Evolutionary conservation across 345 rosid genomes (phyloP).

Genomic region (Kandelia obovata): DNA sequence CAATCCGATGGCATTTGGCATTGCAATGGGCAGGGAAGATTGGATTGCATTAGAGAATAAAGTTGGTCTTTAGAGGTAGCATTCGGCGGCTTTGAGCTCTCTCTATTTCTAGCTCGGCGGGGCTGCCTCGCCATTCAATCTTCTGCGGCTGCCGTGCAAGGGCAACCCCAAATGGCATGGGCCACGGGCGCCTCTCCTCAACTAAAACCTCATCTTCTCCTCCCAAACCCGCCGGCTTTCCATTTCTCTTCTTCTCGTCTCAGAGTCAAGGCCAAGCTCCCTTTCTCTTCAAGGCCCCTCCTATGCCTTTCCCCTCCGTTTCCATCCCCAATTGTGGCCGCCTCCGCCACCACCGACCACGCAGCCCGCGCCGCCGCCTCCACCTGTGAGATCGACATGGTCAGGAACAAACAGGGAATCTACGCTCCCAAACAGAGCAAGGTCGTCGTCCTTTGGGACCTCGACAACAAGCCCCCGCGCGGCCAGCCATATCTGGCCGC

Average conservation of each 20-base stretch:
- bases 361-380: constrained; percentile 31
- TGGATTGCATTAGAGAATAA: no score
- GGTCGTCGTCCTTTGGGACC: constrained; percentile 90
- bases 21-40: no score
- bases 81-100: no score
- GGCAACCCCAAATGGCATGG: no score
- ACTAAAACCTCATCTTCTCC: constrained; percentile 23
- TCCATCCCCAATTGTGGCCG: neutral
- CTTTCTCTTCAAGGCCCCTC: constrained; percentile 10
- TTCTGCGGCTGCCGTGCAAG: no score
- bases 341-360: constrained; percentile 22
- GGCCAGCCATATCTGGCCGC: constrained; percentile 84
- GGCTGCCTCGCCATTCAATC: no score
- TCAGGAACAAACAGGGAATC: constrained; percentile 62
- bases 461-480: constrained; percentile 91
- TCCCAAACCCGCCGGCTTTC: constrained; percentile 20
- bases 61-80: no score
- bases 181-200: constrained; percentile 20
- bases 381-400: constrained; percentile 74
- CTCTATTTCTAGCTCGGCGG: no score
- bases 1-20: no score
- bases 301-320: neutral
- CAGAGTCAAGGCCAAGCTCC: constrained; percentile 6
- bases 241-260: constrained; percentile 27
- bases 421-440: constrained; percentile 60